phyloP scores from a whole-genome alignment of 768 basidiomycete genomes.

The Trametes elegans region DNA sequence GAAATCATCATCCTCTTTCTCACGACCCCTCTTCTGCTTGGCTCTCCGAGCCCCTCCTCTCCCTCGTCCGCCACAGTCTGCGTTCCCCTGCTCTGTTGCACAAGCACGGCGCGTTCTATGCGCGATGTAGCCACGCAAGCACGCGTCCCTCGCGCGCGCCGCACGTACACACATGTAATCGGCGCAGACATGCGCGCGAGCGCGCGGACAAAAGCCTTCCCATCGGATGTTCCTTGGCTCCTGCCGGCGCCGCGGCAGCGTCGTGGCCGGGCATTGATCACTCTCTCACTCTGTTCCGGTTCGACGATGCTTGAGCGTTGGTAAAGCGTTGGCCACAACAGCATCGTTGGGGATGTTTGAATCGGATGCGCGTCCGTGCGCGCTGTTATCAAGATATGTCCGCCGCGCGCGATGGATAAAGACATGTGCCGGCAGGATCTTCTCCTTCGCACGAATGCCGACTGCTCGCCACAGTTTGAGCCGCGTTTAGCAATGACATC shows the following conservation, averaged over 20 bases:
- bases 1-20: conserved; percentile 24
- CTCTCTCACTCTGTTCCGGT: neutral
- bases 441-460: conserved; percentile 15
- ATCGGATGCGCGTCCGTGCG: neutral
- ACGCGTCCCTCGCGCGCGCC: neutral
- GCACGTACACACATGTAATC: neutral
- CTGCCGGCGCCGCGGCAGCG: neutral
- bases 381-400: neutral
- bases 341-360: neutral
- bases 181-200: neutral
- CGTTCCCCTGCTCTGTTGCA: neutral
- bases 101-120: neutral
- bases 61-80: neutral
- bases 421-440: neutral
- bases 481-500: conserved; percentile 8
- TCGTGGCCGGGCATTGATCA: neutral
- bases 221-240: conserved; percentile 7
- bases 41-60: neutral
- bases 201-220: conserved; percentile 1
- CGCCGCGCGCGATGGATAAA: neutral
- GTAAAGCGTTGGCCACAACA: neutral
- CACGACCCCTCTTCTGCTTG: conserved; percentile 14
- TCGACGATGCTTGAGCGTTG: neutral
- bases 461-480: neutral
- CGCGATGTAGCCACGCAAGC: neutral